Conservation (phyloP, 768 basidiomycete genomes). For the Hericium erinaceus region DNA sequence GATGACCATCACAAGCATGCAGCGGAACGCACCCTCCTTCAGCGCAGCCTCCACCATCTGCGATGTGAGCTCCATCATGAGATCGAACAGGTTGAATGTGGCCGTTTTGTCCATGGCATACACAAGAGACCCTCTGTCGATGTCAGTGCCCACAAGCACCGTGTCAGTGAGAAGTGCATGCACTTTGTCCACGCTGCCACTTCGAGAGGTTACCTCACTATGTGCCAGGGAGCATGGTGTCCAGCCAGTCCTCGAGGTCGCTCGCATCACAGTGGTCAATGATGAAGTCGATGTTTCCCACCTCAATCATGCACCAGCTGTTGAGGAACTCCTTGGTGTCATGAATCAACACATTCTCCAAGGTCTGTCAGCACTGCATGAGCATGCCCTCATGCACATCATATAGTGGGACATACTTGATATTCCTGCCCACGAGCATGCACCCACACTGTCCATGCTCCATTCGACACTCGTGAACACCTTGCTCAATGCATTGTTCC, state of each 20-base stretch:
- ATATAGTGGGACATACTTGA: constrained; percentile 95
- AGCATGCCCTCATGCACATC: constrained; percentile 88
- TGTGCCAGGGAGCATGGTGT: constrained; percentile 79
- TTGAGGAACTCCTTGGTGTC: constrained; percentile 96
- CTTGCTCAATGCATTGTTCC: constrained; percentile 84
- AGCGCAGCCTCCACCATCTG: constrained; percentile 74
- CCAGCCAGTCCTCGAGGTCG: constrained; percentile 86
- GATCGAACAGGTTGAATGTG: constrained; percentile 92
- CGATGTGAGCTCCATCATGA: constrained; percentile 91
- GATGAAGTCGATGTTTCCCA: constrained; percentile 78
- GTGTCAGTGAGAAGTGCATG: constrained; percentile 89
- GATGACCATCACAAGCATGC: constrained; percentile 84
- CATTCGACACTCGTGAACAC: constrained; percentile 88
- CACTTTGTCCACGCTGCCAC: constrained; percentile 85
- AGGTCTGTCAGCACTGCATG: constrained; percentile 94
- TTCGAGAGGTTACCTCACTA: constrained; percentile 79
- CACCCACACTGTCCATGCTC: constrained; percentile 84
- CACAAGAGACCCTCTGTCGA: constrained; percentile 93
- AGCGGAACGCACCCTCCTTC: constrained; percentile 62
- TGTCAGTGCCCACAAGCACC: constrained; percentile 91
- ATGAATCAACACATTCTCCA: constrained; percentile 92
- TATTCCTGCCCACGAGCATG: constrained; percentile 88
- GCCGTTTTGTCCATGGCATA: constrained; percentile 89
- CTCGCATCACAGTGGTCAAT: constrained; percentile 80
- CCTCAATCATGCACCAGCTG: constrained; percentile 77